A percentile compares a stretch with the other conserved stretches of the same genome.
Evolutionary conservation across 2,329 filamentous ascomycete genomes (phyloP).

Genomic region (Monosporascus sp.): DNA sequence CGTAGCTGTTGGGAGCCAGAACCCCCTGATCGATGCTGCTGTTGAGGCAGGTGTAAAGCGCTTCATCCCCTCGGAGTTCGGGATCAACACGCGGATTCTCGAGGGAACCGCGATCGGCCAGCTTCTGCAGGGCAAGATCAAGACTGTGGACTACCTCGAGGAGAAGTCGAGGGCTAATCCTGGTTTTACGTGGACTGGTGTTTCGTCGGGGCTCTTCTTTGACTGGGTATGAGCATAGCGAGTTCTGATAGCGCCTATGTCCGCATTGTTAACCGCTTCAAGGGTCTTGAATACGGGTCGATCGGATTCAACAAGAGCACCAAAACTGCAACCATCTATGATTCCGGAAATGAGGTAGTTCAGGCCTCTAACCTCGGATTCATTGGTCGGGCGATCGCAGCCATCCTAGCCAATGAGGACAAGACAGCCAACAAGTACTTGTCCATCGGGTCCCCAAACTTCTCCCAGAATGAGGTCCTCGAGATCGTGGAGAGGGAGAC

Average conservation of each 20-base stretch:
- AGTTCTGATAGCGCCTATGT: neutral
- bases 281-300: conserved; percentile 42
- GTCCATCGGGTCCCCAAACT: conserved; percentile 50
- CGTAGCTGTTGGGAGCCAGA: conserved; percentile 37
- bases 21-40: conserved; percentile 47
- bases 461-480: conserved; percentile 53
- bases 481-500: conserved; percentile 46
- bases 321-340: conserved; percentile 48
- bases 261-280: neutral
- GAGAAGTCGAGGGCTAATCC: conserved; percentile 37
- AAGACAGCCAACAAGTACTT: conserved; percentile 54
- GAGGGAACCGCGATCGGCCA: conserved; percentile 14
- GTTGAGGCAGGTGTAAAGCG: conserved; percentile 50
- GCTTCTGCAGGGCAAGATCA: conserved; percentile 21
- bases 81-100: conserved; percentile 25
- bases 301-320: conserved; percentile 44
- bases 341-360: conserved; percentile 48
- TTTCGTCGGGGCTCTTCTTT: conserved; percentile 56
- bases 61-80: conserved; percentile 52
- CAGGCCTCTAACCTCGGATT: conserved; percentile 44
- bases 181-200: conserved; percentile 52
- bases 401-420: conserved; percentile 41
- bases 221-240: conserved; percentile 41
- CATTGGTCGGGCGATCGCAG: conserved; percentile 46
- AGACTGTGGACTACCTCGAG: conserved; percentile 45